Evolutionary conservation across 306 rosid species (phyloP).

Genomic region (Begonia loranthoides): DNA sequence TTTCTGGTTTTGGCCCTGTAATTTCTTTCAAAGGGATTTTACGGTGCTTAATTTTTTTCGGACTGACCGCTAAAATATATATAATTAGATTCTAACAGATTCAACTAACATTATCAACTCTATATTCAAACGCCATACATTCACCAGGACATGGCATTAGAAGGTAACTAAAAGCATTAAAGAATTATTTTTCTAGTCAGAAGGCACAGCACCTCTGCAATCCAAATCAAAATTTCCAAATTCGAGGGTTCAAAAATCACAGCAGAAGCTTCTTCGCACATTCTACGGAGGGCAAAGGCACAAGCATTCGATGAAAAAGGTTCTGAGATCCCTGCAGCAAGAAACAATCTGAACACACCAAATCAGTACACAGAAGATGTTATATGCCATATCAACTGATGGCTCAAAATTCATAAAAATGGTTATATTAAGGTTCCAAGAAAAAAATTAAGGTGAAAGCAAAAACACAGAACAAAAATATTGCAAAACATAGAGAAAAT

Average conservation of each 20-base stretch:
- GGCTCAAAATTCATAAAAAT: not conserved
- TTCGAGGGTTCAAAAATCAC: conserved; percentile 77
- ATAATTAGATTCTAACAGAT: too few relatives aligned
- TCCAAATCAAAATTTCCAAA: conserved; percentile 93
- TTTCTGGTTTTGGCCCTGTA: too few relatives aligned
- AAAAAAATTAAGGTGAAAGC: not conserved
- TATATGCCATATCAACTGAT: not conserved
- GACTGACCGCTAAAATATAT: too few relatives aligned
- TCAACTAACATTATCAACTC: not conserved
- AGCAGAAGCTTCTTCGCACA: conserved; percentile 80
- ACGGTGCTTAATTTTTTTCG: too few relatives aligned
- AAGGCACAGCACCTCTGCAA: conserved; percentile 71
- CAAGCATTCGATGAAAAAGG: conserved; percentile 76
- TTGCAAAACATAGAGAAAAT: not conserved
- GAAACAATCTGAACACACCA: conserved; percentile 63
- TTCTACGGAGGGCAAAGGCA: conserved; percentile 77
- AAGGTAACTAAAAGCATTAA: not conserved
- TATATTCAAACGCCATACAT: not conserved
- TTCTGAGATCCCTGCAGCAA: conserved; percentile 80
- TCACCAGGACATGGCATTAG: not conserved
- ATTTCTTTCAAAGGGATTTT: too few relatives aligned
- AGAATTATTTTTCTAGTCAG: not conserved
- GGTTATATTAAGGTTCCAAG: not conserved
- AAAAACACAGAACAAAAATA: not conserved
- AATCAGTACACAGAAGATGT: conserved; percentile 17